phyloP scores from a whole-genome alignment of 2,329 filamentous ascomycete species.

The Capronia coronata region DNA sequence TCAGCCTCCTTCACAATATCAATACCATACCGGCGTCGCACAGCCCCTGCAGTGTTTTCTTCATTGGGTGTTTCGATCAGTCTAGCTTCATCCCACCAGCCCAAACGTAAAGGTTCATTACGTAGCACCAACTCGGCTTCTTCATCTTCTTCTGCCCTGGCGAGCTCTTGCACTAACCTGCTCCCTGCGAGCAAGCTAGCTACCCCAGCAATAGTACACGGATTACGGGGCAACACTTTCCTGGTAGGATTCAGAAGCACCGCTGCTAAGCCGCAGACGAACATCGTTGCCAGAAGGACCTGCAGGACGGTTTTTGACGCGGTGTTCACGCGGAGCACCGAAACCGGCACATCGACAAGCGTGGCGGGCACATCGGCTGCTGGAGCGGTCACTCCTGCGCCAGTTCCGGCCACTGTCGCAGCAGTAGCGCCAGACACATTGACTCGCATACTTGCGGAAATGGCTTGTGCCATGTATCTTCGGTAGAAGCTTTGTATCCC shows the following conservation, averaged over 20 bases:
- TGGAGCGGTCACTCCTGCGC: background rate
- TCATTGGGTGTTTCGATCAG: background rate
- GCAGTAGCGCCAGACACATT: background rate
- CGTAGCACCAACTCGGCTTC: background rate
- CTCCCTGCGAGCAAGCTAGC: conserved; percentile 17
- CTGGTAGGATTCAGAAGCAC: background rate
- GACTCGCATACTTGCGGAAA: conserved; percentile 22
- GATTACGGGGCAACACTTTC: conserved; percentile 17
- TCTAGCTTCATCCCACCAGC: conserved; percentile 9
- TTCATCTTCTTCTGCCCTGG: background rate
- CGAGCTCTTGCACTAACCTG: background rate
- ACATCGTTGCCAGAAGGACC: conserved; percentile 17
- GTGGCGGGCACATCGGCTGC: background rate
- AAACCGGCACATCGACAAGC: background rate
- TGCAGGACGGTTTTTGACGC: conserved; percentile 20
- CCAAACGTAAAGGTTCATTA: background rate
- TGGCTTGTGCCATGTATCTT: conserved; percentile 27
- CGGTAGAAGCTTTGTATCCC: conserved; percentile 22
- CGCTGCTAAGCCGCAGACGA: conserved; percentile 6
- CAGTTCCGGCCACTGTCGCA: background rate
- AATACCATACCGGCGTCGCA: conserved; percentile 13
- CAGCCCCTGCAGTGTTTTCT: background rate
- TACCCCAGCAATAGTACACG: conserved; percentile 23
- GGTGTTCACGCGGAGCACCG: conserved; percentile 11
- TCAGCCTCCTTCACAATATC: conserved; percentile 18